Base-by-base conservation (phyloP, 2,329 filamentous ascomycete species). In the Monilinia polystroma region DNA sequence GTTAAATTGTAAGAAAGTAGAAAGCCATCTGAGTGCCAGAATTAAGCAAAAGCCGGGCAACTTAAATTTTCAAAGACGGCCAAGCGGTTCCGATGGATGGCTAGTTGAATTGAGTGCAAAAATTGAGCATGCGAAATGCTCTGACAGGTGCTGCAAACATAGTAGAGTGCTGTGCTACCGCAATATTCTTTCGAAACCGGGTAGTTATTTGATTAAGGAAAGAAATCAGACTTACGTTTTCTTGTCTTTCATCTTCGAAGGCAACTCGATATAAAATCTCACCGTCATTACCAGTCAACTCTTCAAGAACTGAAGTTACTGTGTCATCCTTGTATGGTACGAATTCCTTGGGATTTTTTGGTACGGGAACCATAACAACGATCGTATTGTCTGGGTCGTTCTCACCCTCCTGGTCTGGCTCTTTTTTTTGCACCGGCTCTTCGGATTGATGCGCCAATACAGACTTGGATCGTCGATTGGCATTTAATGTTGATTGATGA, bases 161-260 rank as follows among this genome's bases (percentile, higher is more conserved):
- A 58, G 12, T 29, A 58, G 56, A 23, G 41, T 45, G 41, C 1
- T 20, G 20, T 29, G 41, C 41, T 16, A 43, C 29, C 56, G 18
- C 56, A 57, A 14, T 29, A 57, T 47, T 43, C 56, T 58, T n/a
- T 51, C 45, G 32, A 51, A 16, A 51, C 14, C 29, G 45, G 16
- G 23, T 32, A 18, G 20, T 32, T n/a, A 32, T 43, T 1, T n/a
- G 49, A 53, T 3, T 35, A 8, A 35, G 32, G 32, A 63, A 45
- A 26, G 60, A 32, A 64, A 62, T 43, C 35, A 16, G 41, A 76
- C 76, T 74, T 67, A 78, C 76, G 60, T 70, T 66, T 59, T 74
- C 72, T 66, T 72, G 67, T 58, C 67, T 72, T 14, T 76, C 76
- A 70, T 76, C 74, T 45, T 74, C 75, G 66, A 72, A 77, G 64